Evolutionary conservation across 208 protist genomes (phyloP).

Genomic region (Leishmania martiniquensis): DNA sequence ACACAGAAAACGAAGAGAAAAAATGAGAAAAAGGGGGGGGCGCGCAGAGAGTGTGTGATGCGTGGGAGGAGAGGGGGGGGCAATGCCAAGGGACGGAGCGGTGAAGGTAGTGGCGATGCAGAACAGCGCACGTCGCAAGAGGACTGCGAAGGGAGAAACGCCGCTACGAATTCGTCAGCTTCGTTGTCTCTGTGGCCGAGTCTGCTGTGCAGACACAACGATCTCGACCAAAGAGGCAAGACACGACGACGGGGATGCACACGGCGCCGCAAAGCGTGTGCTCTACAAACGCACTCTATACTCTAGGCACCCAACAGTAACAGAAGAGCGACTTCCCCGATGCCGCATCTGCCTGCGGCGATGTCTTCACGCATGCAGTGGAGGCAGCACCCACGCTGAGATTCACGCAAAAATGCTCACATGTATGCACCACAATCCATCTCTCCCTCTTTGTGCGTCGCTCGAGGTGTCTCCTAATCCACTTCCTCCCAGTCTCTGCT

Average conservation of each 20-base stretch:
- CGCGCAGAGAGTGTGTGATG: too few relatives aligned
- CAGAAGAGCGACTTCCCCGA: neutral
- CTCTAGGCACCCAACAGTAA: neutral
- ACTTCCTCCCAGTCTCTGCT: neutral
- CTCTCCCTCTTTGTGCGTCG: neutral
- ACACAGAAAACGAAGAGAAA: neutral
- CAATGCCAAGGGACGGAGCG: neutral
- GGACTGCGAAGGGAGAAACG: neutral
- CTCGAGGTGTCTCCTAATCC: neutral
- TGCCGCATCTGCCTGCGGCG: neutral
- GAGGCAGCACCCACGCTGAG: neutral
- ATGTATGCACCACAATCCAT: neutral
- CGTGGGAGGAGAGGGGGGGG: too few relatives aligned
- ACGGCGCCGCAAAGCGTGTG: neutral
- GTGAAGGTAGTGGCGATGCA: neutral
- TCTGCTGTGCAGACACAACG: neutral
- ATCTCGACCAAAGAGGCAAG: neutral
- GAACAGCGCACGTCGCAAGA: neutral
- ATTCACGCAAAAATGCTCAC: neutral
- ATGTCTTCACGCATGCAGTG: neutral
- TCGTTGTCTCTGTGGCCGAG: too few relatives aligned
- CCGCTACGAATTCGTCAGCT: neutral
- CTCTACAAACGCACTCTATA: neutral
- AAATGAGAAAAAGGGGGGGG: neutral
- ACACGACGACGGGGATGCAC: neutral